These are phyloP conservation scores for Allomyces arbusculus DNA, from an alignment of 192 early-diverging fungal genomes.

Conservation along the genomic window DNA sequence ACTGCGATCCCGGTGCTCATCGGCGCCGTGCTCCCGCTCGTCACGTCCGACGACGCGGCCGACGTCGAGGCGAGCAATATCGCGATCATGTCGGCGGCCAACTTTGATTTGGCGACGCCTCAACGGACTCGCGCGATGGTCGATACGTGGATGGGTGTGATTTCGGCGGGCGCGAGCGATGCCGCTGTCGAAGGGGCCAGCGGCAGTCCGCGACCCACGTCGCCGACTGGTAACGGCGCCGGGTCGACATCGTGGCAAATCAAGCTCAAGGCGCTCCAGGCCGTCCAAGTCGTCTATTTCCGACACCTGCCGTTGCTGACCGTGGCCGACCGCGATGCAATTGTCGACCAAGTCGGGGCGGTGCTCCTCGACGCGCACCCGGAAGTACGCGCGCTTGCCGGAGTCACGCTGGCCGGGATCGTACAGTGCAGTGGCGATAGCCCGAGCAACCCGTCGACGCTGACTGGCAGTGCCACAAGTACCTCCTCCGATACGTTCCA, in stretches of 20 bases:
- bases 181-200: too few relatives aligned
- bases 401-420: conserved; percentile 52
- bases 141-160: too few relatives aligned
- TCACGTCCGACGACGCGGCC: too few relatives aligned
- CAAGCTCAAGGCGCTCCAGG: conserved; percentile 52
- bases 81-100: too few relatives aligned
- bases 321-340: conserved; percentile 22
- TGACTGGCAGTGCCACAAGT: conserved; percentile 31
- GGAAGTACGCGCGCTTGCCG: conserved; percentile 40
- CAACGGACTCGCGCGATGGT: too few relatives aligned
- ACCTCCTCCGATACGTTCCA: background rate
- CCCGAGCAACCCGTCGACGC: conserved; percentile 21
- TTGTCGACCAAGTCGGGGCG: conserved; percentile 45
- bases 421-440: conserved; percentile 41
- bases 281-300: conserved; percentile 74
- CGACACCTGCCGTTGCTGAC: conserved; percentile 54
- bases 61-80: too few relatives aligned
- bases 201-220: too few relatives aligned
- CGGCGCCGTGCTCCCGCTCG: too few relatives aligned
- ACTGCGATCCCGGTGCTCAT: too few relatives aligned
- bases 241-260: conserved; percentile 48
- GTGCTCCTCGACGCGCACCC: conserved; percentile 70
- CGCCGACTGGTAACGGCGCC: background rate
- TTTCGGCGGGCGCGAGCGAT: too few relatives aligned
- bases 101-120: too few relatives aligned